These are phyloP conservation scores for Protomyces inouyei DNA, from an alignment of 1,139 yeast species.

Conservation along the genomic window DNA sequence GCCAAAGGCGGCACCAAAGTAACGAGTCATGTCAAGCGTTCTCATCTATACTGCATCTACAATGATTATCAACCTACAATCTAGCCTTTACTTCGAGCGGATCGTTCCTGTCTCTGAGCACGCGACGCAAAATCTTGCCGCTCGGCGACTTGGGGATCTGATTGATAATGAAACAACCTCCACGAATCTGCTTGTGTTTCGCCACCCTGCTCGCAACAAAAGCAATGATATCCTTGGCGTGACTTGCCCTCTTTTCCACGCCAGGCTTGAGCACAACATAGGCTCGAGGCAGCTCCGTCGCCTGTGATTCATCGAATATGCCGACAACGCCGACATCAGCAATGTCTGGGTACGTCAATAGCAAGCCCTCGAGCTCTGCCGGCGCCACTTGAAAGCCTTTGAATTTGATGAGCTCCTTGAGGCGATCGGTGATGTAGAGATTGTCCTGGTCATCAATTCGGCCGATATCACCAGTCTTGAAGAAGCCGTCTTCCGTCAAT, in stretches of 20 bases:
- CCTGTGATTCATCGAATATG: constrained; percentile 37
- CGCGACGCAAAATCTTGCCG: constrained; percentile 43
- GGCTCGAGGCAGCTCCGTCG: constrained; percentile 43
- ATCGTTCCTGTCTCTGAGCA: constrained; percentile 34
- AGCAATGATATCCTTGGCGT: constrained; percentile 31
- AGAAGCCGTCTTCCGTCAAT: constrained; percentile 52
- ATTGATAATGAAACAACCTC: constrained; percentile 41
- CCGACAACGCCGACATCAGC: constrained; percentile 42
- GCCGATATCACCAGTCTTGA: constrained; percentile 61
- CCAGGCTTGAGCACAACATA: constrained; percentile 37
- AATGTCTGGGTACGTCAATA: constrained; percentile 46
- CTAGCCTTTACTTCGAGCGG: constrained; percentile 21
- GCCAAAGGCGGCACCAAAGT: background rate
- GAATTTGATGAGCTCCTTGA: constrained; percentile 65
- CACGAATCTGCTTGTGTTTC: constrained; percentile 42
- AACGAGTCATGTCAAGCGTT: background rate
- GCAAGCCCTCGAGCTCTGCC: constrained; percentile 65
- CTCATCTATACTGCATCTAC: background rate
- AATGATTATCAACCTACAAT: background rate
- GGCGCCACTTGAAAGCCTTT: constrained; percentile 75
- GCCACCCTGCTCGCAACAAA: constrained; percentile 42
- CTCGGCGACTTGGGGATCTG: constrained; percentile 42
- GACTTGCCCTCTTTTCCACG: constrained; percentile 26
- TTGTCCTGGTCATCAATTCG: constrained; percentile 49
- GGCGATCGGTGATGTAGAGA: constrained; percentile 57